A percentile compares a stretch with the other conserved stretches of the same genome.
Conservation (phyloP, 2,329 filamentous ascomycete genomes). For the Diaporthe citri region DNA sequence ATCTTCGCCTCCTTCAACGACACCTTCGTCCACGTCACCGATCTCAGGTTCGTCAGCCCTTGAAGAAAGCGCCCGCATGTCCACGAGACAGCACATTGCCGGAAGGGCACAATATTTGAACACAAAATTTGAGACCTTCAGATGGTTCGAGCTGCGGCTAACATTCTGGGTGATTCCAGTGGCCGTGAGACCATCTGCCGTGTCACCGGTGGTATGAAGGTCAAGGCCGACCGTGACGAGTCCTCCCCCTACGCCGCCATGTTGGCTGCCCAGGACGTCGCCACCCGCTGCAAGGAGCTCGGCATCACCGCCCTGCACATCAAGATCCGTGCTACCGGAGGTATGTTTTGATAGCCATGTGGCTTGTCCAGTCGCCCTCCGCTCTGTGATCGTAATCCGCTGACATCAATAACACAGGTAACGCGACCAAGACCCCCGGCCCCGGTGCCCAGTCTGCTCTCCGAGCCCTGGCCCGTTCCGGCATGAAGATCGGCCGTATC, state of each 20-base stretch:
- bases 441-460: slow-evolving; percentile 99
- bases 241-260: slow-evolving; percentile 99
- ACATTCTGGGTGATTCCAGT: slow-evolving; percentile 80
- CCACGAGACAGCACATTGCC: slow-evolving; percentile 35
- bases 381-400: slow-evolving; percentile 9
- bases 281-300: slow-evolving; percentile 82
- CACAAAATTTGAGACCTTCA: slow-evolving; percentile 14
- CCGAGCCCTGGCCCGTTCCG: slow-evolving; percentile 97
- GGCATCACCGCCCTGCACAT: slow-evolving; percentile 95
- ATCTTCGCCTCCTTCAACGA: slow-evolving; percentile 98
- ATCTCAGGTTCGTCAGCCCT: slow-evolving; percentile 82
- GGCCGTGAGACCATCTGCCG: slow-evolving; percentile 99
- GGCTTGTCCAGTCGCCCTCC: neutral
- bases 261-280: slow-evolving; percentile 99
- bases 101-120: neutral
- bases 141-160: slow-evolving; percentile 61
- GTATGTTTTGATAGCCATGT: slow-evolving; percentile 64
- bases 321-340: slow-evolving; percentile 99
- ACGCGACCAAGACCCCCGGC: slow-evolving; percentile 99
- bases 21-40: slow-evolving; percentile 98
- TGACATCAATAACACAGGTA: slow-evolving; percentile 68
- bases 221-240: slow-evolving; percentile 99
- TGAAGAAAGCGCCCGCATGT: slow-evolving; percentile 36
- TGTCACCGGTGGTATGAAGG: slow-evolving; percentile 99
- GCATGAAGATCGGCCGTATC: slow-evolving; percentile 99